Conservation (phyloP, 345 rosid species). For the Corchorus capsularis region DNA sequence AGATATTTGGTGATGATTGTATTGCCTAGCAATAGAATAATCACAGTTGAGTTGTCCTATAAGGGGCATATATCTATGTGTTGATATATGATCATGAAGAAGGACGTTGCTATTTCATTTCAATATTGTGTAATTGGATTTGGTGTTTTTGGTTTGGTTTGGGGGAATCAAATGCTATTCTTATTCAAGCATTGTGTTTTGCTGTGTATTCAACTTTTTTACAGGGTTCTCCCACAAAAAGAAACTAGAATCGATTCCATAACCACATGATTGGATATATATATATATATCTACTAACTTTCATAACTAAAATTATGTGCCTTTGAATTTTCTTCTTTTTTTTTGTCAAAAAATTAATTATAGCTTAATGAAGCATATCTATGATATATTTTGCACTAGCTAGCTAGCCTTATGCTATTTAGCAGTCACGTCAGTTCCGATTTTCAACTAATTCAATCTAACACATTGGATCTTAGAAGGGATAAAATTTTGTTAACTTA, state of each 20-base stretch:
- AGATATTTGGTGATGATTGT: background rate
- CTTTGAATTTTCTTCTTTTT: background rate
- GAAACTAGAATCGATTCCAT: background rate
- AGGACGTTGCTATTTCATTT: background rate
- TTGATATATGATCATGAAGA: background rate
- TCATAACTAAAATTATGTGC: background rate
- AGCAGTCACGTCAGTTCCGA: no score
- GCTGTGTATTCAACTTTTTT: background rate
- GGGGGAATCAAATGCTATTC: constrained; percentile 17
- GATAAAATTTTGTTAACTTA: no score
- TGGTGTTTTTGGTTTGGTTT: background rate
- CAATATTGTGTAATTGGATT: background rate
- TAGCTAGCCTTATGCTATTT: no score
- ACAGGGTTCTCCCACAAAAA: background rate
- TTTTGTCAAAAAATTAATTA: no score
- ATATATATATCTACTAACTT: background rate
- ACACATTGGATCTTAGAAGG: no score
- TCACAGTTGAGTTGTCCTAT: constrained; percentile 4
- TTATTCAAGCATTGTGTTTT: background rate
- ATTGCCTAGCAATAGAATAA: background rate
- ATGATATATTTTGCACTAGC: no score
- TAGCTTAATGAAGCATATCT: no score
- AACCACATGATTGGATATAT: background rate
- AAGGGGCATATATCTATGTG: background rate
- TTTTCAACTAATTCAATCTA: no score